Evolutionary conservation across 1,139 yeast species (phyloP).

Genomic region (Candida gigantensis): DNA sequence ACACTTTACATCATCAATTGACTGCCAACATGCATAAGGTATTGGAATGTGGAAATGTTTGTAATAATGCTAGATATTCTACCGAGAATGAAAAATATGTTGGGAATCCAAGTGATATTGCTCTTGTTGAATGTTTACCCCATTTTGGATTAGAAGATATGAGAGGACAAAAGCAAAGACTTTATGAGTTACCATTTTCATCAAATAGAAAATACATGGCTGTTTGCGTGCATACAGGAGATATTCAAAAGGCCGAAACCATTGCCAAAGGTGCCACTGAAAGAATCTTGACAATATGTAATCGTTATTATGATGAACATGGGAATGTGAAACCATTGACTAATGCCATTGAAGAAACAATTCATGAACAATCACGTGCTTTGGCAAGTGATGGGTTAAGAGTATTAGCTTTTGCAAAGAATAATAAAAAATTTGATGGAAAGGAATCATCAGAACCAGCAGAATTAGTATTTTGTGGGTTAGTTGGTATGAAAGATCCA

Average conservation of each 20-base stretch:
- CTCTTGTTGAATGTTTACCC: conserved; percentile 72
- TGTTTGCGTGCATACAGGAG: conserved; percentile 62
- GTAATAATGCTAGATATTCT: conserved; percentile 79
- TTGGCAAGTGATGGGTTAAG: conserved; percentile 86
- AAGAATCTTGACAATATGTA: conserved; percentile 63
- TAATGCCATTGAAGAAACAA: conserved; percentile 44
- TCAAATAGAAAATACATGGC: conserved; percentile 91
- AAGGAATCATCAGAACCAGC: conserved; percentile 43
- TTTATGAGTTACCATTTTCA: conserved; percentile 80
- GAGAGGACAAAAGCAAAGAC: conserved; percentile 59
- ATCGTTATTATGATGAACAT: conserved; percentile 55
- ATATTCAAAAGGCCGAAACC: conserved; percentile 54
- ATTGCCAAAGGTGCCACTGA: conserved; percentile 91
- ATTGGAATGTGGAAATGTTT: conserved; percentile 69
- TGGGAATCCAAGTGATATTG: conserved; percentile 95
- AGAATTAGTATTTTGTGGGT: conserved; percentile 74
- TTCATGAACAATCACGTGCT: conserved; percentile 56
- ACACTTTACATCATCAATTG: conserved; percentile 43
- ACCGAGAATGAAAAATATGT: conserved; percentile 68
- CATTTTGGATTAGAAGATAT: conserved; percentile 72
- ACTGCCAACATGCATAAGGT: conserved; percentile 55
- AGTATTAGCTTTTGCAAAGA: conserved; percentile 77
- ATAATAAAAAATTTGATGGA: conserved; percentile 30
- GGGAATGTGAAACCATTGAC: conserved; percentile 59
- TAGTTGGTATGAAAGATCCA: conserved; percentile 95